phyloP scores from a whole-genome alignment of 1,284 basidiomycete species.

The Phellinidium pouzarii region DNA sequence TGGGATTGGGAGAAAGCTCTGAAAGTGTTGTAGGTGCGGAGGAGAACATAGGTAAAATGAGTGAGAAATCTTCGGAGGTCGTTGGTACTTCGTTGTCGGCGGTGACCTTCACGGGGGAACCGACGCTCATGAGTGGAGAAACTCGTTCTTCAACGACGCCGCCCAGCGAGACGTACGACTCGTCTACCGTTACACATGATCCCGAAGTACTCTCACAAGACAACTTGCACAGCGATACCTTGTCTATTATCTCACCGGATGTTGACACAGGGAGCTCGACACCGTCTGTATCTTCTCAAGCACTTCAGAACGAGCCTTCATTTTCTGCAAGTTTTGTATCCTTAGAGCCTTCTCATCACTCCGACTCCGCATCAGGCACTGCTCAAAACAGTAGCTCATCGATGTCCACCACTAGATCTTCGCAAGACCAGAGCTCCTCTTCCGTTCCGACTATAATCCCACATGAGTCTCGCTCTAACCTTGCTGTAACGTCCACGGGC shows the following conservation, averaged over 20 bases:
- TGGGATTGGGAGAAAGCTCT: conserved; percentile 7
- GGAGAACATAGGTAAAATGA: background rate
- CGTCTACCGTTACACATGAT: background rate
- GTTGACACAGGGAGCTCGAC: background rate
- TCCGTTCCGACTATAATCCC: conserved; percentile 22
- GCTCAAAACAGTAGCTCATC: conserved; percentile 1
- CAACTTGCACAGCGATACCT: background rate
- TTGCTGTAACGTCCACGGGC: conserved; percentile 42
- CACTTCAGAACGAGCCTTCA: background rate
- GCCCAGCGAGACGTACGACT: background rate
- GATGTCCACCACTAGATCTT: background rate
- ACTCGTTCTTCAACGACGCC: background rate
- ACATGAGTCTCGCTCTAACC: conserved; percentile 21
- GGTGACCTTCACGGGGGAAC: background rate
- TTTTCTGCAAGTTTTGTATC: conserved; percentile 9
- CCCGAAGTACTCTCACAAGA: background rate
- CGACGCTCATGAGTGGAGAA: background rate
- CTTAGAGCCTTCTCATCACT: background rate
- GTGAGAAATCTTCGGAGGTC: background rate
- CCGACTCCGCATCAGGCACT: background rate
- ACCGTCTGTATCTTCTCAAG: background rate
- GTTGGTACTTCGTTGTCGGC: background rate
- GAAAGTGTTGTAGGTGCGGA: background rate
- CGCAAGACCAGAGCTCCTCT: conserved; percentile 6
- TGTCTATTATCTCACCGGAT: background rate